phyloP scores from a whole-genome alignment of 306 rosid genomes.

The Malus fusca region DNA sequence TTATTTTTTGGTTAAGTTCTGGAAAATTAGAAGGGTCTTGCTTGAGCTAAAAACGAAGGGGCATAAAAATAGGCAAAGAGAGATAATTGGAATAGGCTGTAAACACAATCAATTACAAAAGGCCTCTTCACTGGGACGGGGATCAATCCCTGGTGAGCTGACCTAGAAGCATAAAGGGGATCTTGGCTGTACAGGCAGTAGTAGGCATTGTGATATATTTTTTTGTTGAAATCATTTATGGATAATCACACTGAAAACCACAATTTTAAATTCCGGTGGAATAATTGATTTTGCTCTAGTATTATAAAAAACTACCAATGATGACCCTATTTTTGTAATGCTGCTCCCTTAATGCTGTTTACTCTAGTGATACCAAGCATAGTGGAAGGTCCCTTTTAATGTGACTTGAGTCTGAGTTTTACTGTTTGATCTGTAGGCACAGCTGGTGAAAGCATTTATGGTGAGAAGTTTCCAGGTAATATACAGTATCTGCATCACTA shows the following conservation, averaged over 20 bases:
- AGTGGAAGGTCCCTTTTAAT: not conserved
- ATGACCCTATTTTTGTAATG: not conserved
- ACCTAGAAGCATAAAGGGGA: not conserved
- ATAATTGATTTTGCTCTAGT: not conserved
- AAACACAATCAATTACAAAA: not conserved
- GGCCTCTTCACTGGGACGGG: not conserved
- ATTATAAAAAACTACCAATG: not conserved
- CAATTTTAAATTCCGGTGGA: not conserved
- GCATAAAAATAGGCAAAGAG: not conserved
- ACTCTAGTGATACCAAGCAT: not conserved
- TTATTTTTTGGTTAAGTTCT: not conserved
- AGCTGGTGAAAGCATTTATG: constrained; percentile 94
- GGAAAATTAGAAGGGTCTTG: not conserved
- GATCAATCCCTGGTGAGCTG: not conserved
- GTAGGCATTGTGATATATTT: not conserved
- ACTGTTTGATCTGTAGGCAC: constrained; percentile 51
- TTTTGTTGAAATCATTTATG: not conserved
- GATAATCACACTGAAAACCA: not conserved
- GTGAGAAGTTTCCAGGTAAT: constrained; percentile 80
- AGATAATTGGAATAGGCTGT: not conserved
- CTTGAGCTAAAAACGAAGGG: not conserved
- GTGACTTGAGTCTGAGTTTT: not conserved
- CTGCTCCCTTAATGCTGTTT: not conserved
- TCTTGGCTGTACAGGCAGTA: not conserved
- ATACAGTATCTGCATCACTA: not conserved